Base-by-base conservation (phyloP, 306 rosid genomes). In the Sicyos edulis region DNA sequence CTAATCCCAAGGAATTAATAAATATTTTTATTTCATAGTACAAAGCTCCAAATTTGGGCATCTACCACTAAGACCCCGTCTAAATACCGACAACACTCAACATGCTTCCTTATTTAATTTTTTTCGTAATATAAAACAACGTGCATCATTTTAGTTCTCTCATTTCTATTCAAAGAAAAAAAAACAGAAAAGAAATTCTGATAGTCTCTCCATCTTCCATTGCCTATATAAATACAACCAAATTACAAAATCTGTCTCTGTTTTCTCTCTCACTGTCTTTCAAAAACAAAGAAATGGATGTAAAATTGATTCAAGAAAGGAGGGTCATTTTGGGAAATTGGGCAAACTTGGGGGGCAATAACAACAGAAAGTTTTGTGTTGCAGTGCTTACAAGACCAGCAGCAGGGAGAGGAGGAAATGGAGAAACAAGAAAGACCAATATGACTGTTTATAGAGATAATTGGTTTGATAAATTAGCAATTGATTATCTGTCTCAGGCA, bases 391-490 rank as follows among this genome's bases (percentile, higher is more conserved):
- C 85, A 56, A 81, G 71, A 12, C 80, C 91, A 11, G 81, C 91
- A 11, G 81, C 83, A 16, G 81, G 74, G 64, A 50, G 44, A 60
- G 54, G 19, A 69, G 72, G 73, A 19, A 16, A 34, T 9, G 64
- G n/a, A 82, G 81, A 82, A 73, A 34, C 80, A 80, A 75, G 55
- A 73, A 73, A 58, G 10, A 2, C n/a, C 8, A 17, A 21, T 17
- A n/a, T n/a, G 3, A 42, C 47, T 20, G 24, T 59, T 22, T 73
- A 73, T 13, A 47, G 76, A 1, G 97, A 95, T 54, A 91, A 56
- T 74, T 89, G 89, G 85, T 86, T 91, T 54, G 91, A 95, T 78
- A 87, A 64, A 13, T 44, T 95, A 8, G 97, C 97, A 60, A 91
- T 82, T 67, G 66, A 82, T 69, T 81, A 95, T 82, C 85, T 95